Percentiles rank a stretch among this genome's conserved stretches.
Conservation (phyloP, 345 rosid species). For the Euphorbia pulcherrima region DNA sequence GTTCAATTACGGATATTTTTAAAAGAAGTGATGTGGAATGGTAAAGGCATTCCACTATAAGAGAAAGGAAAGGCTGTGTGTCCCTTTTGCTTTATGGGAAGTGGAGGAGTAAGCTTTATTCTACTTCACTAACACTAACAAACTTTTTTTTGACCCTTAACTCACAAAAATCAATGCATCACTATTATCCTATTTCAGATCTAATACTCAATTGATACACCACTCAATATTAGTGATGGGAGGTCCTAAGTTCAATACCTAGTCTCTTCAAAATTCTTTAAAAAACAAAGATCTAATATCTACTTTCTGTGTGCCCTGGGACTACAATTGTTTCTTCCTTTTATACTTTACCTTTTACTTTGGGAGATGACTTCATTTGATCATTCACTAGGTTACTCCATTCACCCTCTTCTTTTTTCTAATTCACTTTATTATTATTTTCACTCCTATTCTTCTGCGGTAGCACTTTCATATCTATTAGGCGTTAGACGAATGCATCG, state of each 20-base stretch:
- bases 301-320: constrained; percentile 32
- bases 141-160: constrained; percentile 30
- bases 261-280: too few species aligned
- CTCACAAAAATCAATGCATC: constrained; percentile 11
- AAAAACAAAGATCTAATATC: too few species aligned
- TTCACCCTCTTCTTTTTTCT: too few species aligned
- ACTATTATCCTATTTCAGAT: constrained; percentile 27
- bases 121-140: constrained; percentile 11
- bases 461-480: background rate
- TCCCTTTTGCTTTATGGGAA: constrained; percentile 3
- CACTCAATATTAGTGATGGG: too few species aligned
- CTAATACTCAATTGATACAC: too few species aligned
- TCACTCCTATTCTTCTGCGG: background rate
- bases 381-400: constrained; percentile 9
- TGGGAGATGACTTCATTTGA: constrained; percentile 10
- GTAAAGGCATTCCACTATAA: constrained; percentile 25
- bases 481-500: too few species aligned
- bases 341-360: constrained; percentile 4
- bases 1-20: too few species aligned
- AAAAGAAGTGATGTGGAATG: background rate
- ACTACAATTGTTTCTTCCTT: background rate
- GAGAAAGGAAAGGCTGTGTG: constrained; percentile 19
- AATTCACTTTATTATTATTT: background rate
- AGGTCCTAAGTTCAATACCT: too few species aligned
- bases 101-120: constrained; percentile 15